Conservation (phyloP, 495 filamentous ascomycete species). For the Penicillium longicatenatum region DNA sequence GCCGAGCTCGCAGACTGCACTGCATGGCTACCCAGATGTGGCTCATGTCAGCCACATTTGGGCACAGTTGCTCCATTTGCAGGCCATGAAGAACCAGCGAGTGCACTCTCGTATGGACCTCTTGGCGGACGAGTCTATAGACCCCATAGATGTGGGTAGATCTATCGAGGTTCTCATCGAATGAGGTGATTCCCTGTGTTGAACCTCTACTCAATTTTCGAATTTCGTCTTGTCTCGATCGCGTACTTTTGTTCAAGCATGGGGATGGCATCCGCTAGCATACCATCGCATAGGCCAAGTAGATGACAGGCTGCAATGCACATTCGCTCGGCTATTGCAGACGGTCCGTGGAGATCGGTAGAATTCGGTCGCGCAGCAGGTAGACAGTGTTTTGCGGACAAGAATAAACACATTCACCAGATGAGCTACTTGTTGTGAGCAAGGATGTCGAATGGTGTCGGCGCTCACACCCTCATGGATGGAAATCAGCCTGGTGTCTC, state of each 20-base stretch:
- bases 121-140: not conserved
- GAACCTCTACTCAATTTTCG: not conserved
- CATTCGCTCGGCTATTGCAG: not conserved
- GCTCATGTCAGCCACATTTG: conserved; percentile 1
- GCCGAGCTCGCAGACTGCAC: not conserved
- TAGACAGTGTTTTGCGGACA: not conserved
- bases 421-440: not conserved
- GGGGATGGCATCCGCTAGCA: not conserved
- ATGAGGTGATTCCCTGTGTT: not conserved
- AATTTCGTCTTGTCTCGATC: not conserved
- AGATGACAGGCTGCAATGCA: not conserved
- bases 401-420: not conserved
- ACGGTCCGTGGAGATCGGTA: not conserved
- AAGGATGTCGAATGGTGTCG: not conserved
- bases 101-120: not conserved
- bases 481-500: not conserved
- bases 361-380: not conserved
- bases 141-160: not conserved
- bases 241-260: not conserved
- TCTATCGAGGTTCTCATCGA: not conserved
- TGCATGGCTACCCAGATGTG: not conserved
- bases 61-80: not conserved
- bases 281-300: not conserved
- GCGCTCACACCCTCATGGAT: not conserved
- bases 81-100: not conserved